Conservation (phyloP, 352 stramenopile species). For the Globisporangium sylvaticum region DNA sequence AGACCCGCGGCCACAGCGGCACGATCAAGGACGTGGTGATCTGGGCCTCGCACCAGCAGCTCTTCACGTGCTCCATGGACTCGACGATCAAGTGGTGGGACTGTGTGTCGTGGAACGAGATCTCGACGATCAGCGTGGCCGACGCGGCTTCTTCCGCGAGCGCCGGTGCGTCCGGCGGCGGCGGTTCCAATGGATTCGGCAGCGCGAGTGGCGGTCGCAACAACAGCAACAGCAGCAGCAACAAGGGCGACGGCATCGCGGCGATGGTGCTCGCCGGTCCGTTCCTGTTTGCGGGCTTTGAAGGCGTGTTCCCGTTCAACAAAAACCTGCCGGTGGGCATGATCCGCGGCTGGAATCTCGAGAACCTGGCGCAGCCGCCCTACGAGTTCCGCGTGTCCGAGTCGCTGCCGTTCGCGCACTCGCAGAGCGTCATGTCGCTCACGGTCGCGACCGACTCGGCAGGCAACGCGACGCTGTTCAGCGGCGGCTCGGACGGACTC, state of each 20-base stretch:
- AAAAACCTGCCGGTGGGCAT: conserved; percentile 60
- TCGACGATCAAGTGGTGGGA: conserved; percentile 82
- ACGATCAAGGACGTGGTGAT: conserved; percentile 78
- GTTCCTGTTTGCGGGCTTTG: conserved; percentile 82
- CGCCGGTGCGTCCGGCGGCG: not conserved
- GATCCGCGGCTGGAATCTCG: conserved; percentile 80
- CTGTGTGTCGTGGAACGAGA: conserved; percentile 73
- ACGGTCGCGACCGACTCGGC: conserved; percentile 62
- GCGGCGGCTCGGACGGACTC: conserved; percentile 62
- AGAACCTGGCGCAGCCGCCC: conserved; percentile 54
- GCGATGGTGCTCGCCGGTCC: conserved; percentile 67
- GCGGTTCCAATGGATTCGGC: conserved; percentile 12
- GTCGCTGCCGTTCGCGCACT: conserved; percentile 71
- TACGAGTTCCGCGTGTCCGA: conserved; percentile 68
- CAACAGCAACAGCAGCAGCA: conserved; percentile 11
- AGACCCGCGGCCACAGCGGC: conserved; percentile 66
- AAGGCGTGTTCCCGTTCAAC: conserved; percentile 56
- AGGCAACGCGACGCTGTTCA: conserved; percentile 73
- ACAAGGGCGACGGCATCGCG: conserved; percentile 52
- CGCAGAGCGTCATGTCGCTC: conserved; percentile 67
- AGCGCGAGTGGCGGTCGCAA: conserved; percentile 11
- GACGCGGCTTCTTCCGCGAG: conserved; percentile 19
- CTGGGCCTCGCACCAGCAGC: conserved; percentile 66
- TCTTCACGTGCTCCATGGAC: conserved; percentile 72
- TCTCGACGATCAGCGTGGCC: conserved; percentile 66